Conservation (phyloP, 768 basidiomycete species). For the Filobasidium floriforme region DNA sequence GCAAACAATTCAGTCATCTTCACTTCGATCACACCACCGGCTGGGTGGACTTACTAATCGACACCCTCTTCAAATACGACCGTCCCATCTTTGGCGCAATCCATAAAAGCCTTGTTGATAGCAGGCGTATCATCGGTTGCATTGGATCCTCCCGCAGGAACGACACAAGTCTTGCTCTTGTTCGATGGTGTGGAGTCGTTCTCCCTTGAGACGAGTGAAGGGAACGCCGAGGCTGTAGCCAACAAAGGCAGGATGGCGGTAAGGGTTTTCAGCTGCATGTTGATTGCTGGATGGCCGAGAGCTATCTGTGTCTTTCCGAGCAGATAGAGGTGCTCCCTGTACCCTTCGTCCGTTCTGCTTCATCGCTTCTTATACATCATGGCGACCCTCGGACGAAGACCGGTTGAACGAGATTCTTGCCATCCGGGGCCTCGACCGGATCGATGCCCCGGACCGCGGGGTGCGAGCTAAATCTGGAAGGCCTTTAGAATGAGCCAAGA, state of each 20-base stretch:
- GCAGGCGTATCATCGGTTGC: conserved; percentile 29
- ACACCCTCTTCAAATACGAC: conserved; percentile 29
- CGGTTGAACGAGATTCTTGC: no score
- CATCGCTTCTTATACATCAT: no score
- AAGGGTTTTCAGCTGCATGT: neutral
- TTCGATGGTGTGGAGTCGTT: neutral
- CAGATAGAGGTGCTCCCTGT: no score
- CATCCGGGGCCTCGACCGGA: no score
- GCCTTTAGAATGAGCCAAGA: no score
- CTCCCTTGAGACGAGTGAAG: neutral
- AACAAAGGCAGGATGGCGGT: conserved; percentile 3
- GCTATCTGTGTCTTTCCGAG: no score
- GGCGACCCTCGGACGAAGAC: no score
- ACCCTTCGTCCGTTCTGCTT: no score
- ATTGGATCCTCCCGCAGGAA: neutral
- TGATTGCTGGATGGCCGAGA: neutral
- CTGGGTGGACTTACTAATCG: conserved; percentile 28
- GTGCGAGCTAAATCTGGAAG: no score
- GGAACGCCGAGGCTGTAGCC: neutral
- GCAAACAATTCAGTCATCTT: neutral
- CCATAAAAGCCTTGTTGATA: conserved; percentile 24
- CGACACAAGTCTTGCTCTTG: neutral
- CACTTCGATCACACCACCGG: neutral
- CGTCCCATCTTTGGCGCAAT: conserved; percentile 26
- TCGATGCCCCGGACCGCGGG: no score